Conservation (phyloP, 2,329 filamentous ascomycete genomes). For the Macrophomina tecta region DNA sequence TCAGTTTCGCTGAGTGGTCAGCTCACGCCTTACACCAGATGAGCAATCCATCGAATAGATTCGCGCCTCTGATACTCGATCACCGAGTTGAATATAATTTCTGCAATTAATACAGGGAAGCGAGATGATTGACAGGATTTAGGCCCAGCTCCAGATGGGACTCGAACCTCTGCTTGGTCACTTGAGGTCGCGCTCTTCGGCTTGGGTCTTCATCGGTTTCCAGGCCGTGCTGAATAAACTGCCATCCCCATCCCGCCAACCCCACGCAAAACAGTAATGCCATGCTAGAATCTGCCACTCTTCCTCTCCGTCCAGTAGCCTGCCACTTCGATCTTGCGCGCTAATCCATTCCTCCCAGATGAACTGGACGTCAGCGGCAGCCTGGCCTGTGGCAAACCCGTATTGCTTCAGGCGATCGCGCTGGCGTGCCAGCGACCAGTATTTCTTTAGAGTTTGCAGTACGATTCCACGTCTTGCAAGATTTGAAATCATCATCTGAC, state of each 20-base stretch:
- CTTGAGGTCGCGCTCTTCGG: conserved; percentile 2
- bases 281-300: conserved; percentile 86
- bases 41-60: too few relatives aligned
- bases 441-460: conserved; percentile 80
- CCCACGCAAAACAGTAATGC: conserved; percentile 93
- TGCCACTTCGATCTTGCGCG: conserved; percentile 70
- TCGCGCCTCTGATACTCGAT: too few relatives aligned
- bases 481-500: conserved; percentile 90
- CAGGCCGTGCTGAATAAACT: conserved; percentile 24
- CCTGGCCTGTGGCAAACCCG: conserved; percentile 66
- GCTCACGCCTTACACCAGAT: too few relatives aligned
- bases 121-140: too few relatives aligned
- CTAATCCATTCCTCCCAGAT: conserved; percentile 80
- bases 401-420: conserved; percentile 67
- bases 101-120: too few relatives aligned
- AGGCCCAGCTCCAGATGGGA: too few relatives aligned
- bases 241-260: conserved; percentile 65
- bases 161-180: too few relatives aligned
- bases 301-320: conserved; percentile 94
- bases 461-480: conserved; percentile 80
- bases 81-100: too few relatives aligned
- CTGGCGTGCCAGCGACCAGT: conserved; percentile 72
- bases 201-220: background rate
- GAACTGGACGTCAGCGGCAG: conserved; percentile 66
- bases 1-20: too few relatives aligned